These are phyloP conservation scores for Aquanectria penicillioides DNA, from an alignment of 2,329 filamentous ascomycete genomes.

Conservation along the genomic window DNA sequence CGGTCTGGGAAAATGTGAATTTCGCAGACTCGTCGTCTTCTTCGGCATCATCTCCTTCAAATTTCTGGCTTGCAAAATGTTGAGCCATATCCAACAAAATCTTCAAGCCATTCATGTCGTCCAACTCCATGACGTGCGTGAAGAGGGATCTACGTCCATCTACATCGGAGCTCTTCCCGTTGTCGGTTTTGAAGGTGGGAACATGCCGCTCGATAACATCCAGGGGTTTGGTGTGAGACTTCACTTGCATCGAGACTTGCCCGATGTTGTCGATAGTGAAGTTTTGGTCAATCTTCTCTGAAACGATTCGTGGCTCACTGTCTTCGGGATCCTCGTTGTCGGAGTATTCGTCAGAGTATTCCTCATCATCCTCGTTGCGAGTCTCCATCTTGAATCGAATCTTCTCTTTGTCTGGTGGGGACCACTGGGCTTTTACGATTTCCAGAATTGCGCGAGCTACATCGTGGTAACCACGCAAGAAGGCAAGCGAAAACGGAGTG, in stretches of 20 bases:
- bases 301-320: slow-evolving; percentile 56
- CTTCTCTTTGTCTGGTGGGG: slow-evolving; percentile 62
- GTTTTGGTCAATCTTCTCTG: slow-evolving; percentile 69
- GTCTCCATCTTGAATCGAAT: slow-evolving; percentile 59
- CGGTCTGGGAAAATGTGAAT: slow-evolving; percentile 51
- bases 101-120: slow-evolving; percentile 64
- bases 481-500: slow-evolving; percentile 74
- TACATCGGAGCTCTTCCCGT: slow-evolving; percentile 36
- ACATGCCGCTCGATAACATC: slow-evolving; percentile 57
- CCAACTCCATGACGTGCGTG: slow-evolving; percentile 58
- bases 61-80: slow-evolving; percentile 53
- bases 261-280: slow-evolving; percentile 83
- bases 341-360: slow-evolving; percentile 52
- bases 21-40: slow-evolving; percentile 46
- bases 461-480: slow-evolving; percentile 71
- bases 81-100: slow-evolving; percentile 66
- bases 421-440: slow-evolving; percentile 76
- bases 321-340: slow-evolving; percentile 46
- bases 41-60: slow-evolving; percentile 46
- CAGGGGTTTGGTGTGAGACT: slow-evolving; percentile 68
- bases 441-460: slow-evolving; percentile 74
- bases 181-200: slow-evolving; percentile 45
- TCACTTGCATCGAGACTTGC: slow-evolving; percentile 73
- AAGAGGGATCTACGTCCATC: slow-evolving; percentile 45
- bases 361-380: slow-evolving; percentile 47